Percentiles rank a stretch among this genome's conserved stretches.
Evolutionary conservation across 1,284 basidiomycete species (phyloP).

Genomic region (Omphalotus olearius): DNA sequence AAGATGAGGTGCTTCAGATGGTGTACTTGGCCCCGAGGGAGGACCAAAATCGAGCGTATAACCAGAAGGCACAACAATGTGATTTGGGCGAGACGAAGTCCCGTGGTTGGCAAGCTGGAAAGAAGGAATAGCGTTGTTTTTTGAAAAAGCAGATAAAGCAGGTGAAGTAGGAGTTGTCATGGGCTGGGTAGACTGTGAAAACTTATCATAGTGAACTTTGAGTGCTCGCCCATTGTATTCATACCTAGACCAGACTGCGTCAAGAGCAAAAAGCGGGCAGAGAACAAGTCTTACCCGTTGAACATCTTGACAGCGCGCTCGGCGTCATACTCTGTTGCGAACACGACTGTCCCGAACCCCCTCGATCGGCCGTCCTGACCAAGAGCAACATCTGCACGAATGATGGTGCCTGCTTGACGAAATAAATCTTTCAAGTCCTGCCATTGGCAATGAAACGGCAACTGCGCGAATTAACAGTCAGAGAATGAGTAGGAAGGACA

Average conservation of each 20-base stretch:
- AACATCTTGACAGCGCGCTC: conserved; percentile 83
- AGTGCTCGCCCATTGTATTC: conserved; percentile 83
- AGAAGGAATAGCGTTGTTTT: neutral
- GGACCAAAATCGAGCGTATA: conserved; percentile 29
- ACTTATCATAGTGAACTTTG: conserved; percentile 87
- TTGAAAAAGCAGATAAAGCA: conserved; percentile 10
- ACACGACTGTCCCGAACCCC: conserved; percentile 87
- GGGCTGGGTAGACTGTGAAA: conserved; percentile 39
- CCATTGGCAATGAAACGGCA: conserved; percentile 98
- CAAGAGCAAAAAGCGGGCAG: neutral
- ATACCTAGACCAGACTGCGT: conserved; percentile 45
- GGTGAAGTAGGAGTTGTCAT: conserved; percentile 28
- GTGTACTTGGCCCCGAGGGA: conserved; percentile 34
- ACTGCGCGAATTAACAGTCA: conserved; percentile 41
- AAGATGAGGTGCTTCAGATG: conserved; percentile 33
- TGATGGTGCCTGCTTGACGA: conserved; percentile 80
- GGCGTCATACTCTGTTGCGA: conserved; percentile 82
- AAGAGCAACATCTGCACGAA: conserved; percentile 86
- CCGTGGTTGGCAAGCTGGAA: conserved; percentile 4
- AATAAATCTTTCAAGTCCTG: conserved; percentile 95
- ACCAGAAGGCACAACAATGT: conserved; percentile 29
- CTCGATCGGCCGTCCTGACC: conserved; percentile 83
- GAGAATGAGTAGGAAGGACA: conserved; percentile 1
- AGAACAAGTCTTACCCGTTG: conserved; percentile 61
- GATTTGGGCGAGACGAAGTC: conserved; percentile 17